Conservation (phyloP, 1,139 yeast genomes). For the Saccharomycopsis hybrid region DNA sequence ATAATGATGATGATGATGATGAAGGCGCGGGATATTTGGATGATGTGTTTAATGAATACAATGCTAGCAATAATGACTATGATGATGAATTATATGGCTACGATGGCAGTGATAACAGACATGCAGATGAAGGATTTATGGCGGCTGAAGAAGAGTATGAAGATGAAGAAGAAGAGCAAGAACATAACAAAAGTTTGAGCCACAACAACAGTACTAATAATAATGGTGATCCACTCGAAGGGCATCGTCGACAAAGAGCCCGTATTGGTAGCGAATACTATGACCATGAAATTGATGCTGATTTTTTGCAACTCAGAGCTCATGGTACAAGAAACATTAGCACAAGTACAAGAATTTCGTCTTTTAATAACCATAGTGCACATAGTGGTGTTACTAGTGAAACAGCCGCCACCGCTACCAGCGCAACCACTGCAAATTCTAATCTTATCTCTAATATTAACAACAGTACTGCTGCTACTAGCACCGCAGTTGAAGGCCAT, state of each 20-base stretch:
- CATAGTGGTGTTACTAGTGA: too few species aligned
- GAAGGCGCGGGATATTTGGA: slow-evolving; percentile 22
- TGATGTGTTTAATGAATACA: slow-evolving; percentile 25
- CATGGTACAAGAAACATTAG: slow-evolving; percentile 15
- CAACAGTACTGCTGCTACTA: too few species aligned
- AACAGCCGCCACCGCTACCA: too few species aligned
- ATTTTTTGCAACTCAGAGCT: slow-evolving; percentile 3
- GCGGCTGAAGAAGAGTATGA: slow-evolving; percentile 21
- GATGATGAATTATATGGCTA: slow-evolving; percentile 28
- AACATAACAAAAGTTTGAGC: too few species aligned
- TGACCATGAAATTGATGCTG: slow-evolving; percentile 1
- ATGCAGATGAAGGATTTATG: slow-evolving; percentile 21
- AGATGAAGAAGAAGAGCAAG: slow-evolving; percentile 4
- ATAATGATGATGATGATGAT: slow-evolving; percentile 29
- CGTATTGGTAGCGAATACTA: background rate
- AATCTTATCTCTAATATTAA: too few species aligned
- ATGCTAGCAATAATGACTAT: slow-evolving; percentile 29
- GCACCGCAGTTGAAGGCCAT: too few species aligned
- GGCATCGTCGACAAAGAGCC: too few species aligned
- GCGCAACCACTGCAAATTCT: too few species aligned
- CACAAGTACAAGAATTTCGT: slow-evolving; percentile 20
- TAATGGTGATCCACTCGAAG: too few species aligned
- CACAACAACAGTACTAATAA: too few species aligned
- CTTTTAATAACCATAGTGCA: too few species aligned
- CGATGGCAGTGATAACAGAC: too few species aligned